Evolutionary conservation across 345 rosid species (phyloP).

Genomic region (Laguncularia racemosa): DNA sequence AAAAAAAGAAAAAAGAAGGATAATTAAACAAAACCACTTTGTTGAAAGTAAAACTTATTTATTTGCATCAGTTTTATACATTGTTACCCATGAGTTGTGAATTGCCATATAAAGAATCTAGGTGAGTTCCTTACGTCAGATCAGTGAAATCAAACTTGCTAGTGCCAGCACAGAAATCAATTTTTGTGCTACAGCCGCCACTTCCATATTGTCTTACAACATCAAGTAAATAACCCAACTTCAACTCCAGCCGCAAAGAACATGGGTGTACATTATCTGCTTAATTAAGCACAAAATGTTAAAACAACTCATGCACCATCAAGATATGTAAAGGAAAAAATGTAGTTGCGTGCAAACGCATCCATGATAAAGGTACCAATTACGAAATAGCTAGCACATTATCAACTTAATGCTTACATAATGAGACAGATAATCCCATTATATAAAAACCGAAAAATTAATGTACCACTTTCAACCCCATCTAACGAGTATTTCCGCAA

Average conservation of each 20-base stretch:
- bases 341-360: neutral
- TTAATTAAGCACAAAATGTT: slow-evolving; percentile 11
- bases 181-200: slow-evolving; percentile 1
- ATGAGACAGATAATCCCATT: no score
- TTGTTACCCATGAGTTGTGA: no score
- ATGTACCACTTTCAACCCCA: no score
- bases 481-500: no score
- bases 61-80: neutral
- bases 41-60: no score
- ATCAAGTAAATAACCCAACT: slow-evolving; percentile 11
- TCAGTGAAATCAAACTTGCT: slow-evolving; percentile 59
- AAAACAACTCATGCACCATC: slow-evolving; percentile 1
- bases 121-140: slow-evolving; percentile 52
- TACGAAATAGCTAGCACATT: no score
- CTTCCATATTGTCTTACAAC: slow-evolving; percentile 9
- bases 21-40: no score
- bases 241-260: slow-evolving; percentile 30
- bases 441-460: no score
- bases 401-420: no score
- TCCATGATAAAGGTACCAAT: no score
- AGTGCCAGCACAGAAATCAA: slow-evolving; percentile 11
- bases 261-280: slow-evolving; percentile 30
- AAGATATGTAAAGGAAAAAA: neutral
- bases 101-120: no score
- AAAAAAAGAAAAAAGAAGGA: no score